Evolutionary conservation across 208 protist species (phyloP), one percentile per base, ranked within the genome.

Genomic region (Trypanosoma rangeli): DNA sequence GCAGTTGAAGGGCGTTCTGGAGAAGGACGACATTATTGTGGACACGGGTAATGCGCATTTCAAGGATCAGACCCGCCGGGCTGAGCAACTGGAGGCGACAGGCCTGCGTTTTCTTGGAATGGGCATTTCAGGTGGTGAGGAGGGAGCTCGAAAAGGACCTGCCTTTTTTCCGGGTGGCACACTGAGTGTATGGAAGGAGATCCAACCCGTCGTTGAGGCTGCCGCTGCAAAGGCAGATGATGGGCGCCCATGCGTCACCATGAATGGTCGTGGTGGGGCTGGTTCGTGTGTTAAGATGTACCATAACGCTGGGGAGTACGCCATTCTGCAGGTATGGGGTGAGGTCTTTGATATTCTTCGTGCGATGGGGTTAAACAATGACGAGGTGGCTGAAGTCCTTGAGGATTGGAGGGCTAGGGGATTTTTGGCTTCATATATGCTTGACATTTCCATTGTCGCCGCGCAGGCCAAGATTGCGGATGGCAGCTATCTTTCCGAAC

Each of bases 261-360:
- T 95, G 79, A 97, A 99, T 73, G 99, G 99, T 63, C 64, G 84
- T 46, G 96, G 94, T 59, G 98, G 98, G 28, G 96, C 98, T 37
- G 99, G 99, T 28, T 95, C 99, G 61, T 99, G 98, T 75, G 98
- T 99, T 35, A 99, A 99, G 85, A 98, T 98, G 97, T 98, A 99
- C 50, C 99, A 99, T 92, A 99, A 99, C 82, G 98, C 98, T 54
- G 99, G 99, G 54, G 98, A 99, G 85, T 99, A 99, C 87, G 99
- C 97, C 57, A 98, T 99, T 76, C 99, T 99, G 89, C 98, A 99
- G 86, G 86, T 94, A 33, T 94, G 87, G 87, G 94, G 89, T 53
- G 98, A 99, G 89, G 93, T 90, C 1, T 99, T 98, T 87, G 82
- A 96, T 65, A 65, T 99, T 9, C 77, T 99, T 53, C 83, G 84